Percentiles rank a stretch among this genome's conserved stretches.
phyloP scores from a whole-genome alignment of 2,329 filamentous ascomycete genomes.

The Hansfordia pulvinata region DNA sequence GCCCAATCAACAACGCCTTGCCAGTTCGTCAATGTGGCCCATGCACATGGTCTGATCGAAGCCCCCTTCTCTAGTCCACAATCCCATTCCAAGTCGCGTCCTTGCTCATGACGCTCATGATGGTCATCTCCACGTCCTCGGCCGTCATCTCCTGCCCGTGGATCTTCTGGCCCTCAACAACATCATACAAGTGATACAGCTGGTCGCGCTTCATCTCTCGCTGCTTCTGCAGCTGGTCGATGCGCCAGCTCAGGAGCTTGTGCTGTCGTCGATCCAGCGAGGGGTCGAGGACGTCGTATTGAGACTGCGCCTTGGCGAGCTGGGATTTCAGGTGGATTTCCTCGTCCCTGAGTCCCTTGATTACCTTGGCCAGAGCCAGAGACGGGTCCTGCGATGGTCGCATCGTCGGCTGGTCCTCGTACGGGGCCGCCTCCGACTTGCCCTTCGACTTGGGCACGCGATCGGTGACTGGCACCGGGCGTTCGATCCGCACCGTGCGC shows the following conservation, averaged over 20 bases:
- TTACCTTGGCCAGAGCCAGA: constrained; percentile 64
- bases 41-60: constrained; percentile 1
- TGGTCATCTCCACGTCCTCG: constrained; percentile 50
- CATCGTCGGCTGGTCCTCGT: constrained; percentile 42
- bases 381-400: constrained; percentile 57
- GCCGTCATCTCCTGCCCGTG: constrained; percentile 48
- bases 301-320: constrained; percentile 44
- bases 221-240: constrained; percentile 45
- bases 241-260: constrained; percentile 42
- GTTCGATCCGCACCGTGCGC: constrained; percentile 43
- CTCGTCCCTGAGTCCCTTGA: constrained; percentile 73
- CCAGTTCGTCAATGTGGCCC: too few species aligned
- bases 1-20: too few species aligned
- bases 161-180: constrained; percentile 65
- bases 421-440: constrained; percentile 8
- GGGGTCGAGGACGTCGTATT: constrained; percentile 55
- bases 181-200: constrained; percentile 73
- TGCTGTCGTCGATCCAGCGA: constrained; percentile 52
- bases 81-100: constrained; percentile 17
- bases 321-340: constrained; percentile 61
- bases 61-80: constrained; percentile 7
- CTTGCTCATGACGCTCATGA: constrained; percentile 32
- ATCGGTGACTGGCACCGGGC: constrained; percentile 53
- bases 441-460: constrained; percentile 31
- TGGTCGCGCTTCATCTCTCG: constrained; percentile 66